Evolutionary conservation across 345 rosid species (phyloP).

Genomic region (Aquilaria yunnanensis): DNA sequence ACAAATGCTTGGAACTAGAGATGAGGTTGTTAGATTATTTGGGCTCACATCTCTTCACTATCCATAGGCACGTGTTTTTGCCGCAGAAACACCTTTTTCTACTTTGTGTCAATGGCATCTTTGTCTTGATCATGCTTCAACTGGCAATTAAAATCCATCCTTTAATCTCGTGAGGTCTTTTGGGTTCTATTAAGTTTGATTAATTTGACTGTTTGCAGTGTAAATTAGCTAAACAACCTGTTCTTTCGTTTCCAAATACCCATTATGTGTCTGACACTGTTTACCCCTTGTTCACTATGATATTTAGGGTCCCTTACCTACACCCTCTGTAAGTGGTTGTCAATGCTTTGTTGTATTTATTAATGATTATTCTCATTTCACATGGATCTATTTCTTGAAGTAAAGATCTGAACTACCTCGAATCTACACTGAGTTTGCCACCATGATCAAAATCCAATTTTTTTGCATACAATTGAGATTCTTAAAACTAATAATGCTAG

Average conservation of each 20-base stretch:
- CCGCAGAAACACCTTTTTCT: neutral
- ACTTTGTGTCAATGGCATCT: neutral
- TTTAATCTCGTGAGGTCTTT: neutral
- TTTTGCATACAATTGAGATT: too few species aligned
- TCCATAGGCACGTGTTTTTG: neutral
- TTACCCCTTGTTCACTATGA: neutral
- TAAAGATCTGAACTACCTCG: too few species aligned
- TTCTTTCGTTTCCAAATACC: neutral
- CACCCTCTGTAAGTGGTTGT: neutral
- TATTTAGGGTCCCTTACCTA: neutral
- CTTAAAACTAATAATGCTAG: neutral
- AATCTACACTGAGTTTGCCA: too few species aligned
- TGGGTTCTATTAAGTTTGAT: too few species aligned
- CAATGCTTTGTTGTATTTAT: neutral
- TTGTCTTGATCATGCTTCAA: neutral
- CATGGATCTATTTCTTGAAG: neutral
- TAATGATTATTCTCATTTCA: neutral
- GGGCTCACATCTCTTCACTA: neutral
- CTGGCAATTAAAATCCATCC: neutral
- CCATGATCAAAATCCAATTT: too few species aligned
- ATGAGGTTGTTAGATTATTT: neutral
- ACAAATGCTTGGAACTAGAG: neutral
- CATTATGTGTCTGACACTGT: too few species aligned
- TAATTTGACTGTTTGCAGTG: too few species aligned
- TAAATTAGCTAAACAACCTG: neutral